A percentile compares a stretch with the other conserved stretches of the same genome.
These are phyloP conservation scores for Alternaria arbusti DNA, from an alignment of 2,329 filamentous ascomycete species.

Conservation along the genomic window DNA sequence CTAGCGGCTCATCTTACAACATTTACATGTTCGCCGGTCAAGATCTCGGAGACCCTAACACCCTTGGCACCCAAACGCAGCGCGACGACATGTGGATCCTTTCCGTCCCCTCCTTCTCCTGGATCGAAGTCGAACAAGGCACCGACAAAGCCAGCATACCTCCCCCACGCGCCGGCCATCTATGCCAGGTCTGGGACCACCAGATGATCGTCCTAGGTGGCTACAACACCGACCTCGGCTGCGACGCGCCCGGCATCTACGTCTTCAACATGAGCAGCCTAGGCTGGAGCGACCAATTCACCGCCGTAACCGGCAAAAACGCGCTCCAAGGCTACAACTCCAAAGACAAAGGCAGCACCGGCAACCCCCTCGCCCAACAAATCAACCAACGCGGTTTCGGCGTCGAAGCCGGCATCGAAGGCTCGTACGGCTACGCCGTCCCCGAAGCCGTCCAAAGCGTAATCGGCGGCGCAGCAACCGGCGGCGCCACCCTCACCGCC, in stretches of 20 bases:
- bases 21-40: slow-evolving; percentile 82
- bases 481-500: slow-evolving; percentile 72
- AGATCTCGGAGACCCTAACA: slow-evolving; percentile 68
- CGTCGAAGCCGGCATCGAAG: slow-evolving; percentile 63
- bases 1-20: slow-evolving; percentile 72
- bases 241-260: slow-evolving; percentile 73
- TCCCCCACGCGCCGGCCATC: slow-evolving; percentile 72
- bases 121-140: slow-evolving; percentile 69
- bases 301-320: slow-evolving; percentile 65
- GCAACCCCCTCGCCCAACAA: slow-evolving; percentile 59
- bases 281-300: slow-evolving; percentile 73
- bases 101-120: slow-evolving; percentile 80
- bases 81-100: slow-evolving; percentile 82
- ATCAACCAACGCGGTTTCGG: slow-evolving; percentile 59
- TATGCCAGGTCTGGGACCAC: slow-evolving; percentile 78
- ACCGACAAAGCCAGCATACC: slow-evolving; percentile 49
- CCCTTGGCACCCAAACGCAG: slow-evolving; percentile 62
- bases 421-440: slow-evolving; percentile 71
- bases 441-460: slow-evolving; percentile 67
- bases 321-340: slow-evolving; percentile 49
- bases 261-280: slow-evolving; percentile 77
- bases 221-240: slow-evolving; percentile 65
- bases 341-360: slow-evolving; percentile 38
- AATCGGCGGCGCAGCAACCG: slow-evolving; percentile 71
- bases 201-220: slow-evolving; percentile 83